Conservation (phyloP, 768 basidiomycete species). For the Kwoniella europaea region DNA sequence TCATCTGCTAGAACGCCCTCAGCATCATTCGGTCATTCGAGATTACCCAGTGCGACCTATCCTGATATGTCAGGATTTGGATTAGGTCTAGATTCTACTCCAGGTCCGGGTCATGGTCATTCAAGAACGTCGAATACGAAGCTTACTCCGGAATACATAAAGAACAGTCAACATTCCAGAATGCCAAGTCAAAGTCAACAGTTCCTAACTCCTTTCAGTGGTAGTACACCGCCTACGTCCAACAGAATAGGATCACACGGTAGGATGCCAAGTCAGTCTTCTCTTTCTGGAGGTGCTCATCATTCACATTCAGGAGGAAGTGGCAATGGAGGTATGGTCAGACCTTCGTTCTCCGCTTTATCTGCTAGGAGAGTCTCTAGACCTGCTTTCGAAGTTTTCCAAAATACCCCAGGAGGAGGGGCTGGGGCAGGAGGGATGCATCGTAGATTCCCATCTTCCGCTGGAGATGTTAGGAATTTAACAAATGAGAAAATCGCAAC, state of each 20-base stretch:
- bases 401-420: not conserved
- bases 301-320: not conserved
- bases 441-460: constrained; percentile 45
- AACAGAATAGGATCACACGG: constrained; percentile 12
- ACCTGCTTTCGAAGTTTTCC: constrained; percentile 33
- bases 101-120: not conserved
- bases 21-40: constrained; percentile 9
- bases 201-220: constrained; percentile 11
- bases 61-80: constrained; percentile 11
- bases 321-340: constrained; percentile 7
- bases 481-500: constrained; percentile 8
- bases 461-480: constrained; percentile 21
- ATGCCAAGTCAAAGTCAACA: constrained; percentile 32
- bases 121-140: constrained; percentile 12
- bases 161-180: constrained; percentile 12
- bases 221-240: constrained; percentile 1
- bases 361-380: constrained; percentile 35
- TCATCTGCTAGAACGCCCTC: constrained; percentile 20
- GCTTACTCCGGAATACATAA: not conserved
- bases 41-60: constrained; percentile 16
- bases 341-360: constrained; percentile 44
- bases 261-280: constrained; percentile 27
- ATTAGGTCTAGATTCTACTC: not conserved
- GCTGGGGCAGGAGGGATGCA: constrained; percentile 9
- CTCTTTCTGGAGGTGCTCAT: not conserved